Conservation (phyloP, 1,284 basidiomycete genomes). For the Trametes versicolor region DNA sequence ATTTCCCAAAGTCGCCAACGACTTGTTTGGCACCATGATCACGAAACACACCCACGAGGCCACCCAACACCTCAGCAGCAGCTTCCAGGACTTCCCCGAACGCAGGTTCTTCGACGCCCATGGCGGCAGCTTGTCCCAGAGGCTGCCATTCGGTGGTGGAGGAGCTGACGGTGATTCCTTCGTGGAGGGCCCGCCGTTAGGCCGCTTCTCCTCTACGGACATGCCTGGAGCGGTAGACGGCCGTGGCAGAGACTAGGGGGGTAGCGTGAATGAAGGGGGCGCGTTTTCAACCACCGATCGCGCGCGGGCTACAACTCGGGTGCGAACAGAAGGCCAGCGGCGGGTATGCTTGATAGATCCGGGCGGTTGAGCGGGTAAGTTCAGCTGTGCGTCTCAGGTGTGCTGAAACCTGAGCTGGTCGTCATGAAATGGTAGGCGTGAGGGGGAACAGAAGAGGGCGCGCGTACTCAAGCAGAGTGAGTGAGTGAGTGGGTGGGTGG, state of each 20-base stretch:
- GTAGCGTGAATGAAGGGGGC: not conserved
- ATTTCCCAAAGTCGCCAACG: constrained; percentile 44
- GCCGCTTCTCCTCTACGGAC: constrained; percentile 14
- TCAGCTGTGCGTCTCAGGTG: not conserved
- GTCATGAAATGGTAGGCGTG: too few relatives aligned
- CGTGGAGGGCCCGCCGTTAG: constrained; percentile 4
- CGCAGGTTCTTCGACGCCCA: constrained; percentile 45
- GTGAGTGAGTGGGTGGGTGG: not conserved
- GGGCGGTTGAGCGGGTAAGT: constrained; percentile 2
- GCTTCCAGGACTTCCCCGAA: constrained; percentile 41
- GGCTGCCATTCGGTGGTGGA: not conserved
- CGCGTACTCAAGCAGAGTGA: not conserved
- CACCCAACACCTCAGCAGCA: constrained; percentile 46
- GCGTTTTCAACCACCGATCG: not conserved
- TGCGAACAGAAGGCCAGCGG: constrained; percentile 12
- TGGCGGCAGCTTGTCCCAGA: constrained; percentile 41
- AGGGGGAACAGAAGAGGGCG: too few relatives aligned
- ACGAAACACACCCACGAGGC: constrained; percentile 45
- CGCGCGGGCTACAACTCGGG: not conserved
- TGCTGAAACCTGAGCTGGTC: not conserved
- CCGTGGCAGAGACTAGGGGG: not conserved
- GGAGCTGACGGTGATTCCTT: not conserved
- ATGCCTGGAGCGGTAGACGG: constrained; percentile 3
- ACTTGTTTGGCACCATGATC: constrained; percentile 44
- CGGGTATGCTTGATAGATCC: constrained; percentile 7